Evolutionary conservation across 2,329 filamentous ascomycete species (phyloP).

Genomic region (Fusarium newnesense): DNA sequence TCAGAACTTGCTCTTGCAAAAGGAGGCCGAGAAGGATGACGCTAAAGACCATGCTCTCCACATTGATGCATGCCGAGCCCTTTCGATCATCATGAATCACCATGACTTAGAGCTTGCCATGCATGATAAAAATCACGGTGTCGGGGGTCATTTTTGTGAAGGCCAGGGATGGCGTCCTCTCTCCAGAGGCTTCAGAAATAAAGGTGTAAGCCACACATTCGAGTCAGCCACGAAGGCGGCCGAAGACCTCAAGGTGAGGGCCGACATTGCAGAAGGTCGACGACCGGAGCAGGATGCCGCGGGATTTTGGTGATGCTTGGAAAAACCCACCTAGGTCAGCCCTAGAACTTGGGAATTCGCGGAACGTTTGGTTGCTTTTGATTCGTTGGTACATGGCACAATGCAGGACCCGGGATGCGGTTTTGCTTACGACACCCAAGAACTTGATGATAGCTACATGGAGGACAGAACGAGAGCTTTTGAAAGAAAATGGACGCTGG

Average conservation of each 20-base stretch:
- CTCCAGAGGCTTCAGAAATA: neutral
- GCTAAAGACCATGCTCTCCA: constrained; percentile 23
- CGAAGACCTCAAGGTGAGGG: neutral
- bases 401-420: neutral
- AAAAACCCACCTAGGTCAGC: neutral
- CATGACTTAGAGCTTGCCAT: neutral
- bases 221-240: neutral
- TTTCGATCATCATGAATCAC: neutral
- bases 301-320: neutral
- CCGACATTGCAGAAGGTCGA: neutral
- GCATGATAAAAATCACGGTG: neutral
- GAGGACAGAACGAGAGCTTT: neutral
- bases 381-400: neutral
- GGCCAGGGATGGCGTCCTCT: neutral
- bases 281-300: neutral
- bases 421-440: neutral
- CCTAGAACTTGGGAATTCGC: neutral
- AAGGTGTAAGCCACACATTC: constrained; percentile 6
- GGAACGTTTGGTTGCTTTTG: neutral
- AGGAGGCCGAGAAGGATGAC: neutral
- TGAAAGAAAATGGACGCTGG: neutral
- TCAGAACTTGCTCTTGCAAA: neutral
- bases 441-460: neutral
- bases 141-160: neutral
- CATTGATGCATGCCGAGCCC: constrained; percentile 30